Conservation (phyloP, 2,329 filamentous ascomycete genomes). For the Colletotrichum ledebouriae region DNA sequence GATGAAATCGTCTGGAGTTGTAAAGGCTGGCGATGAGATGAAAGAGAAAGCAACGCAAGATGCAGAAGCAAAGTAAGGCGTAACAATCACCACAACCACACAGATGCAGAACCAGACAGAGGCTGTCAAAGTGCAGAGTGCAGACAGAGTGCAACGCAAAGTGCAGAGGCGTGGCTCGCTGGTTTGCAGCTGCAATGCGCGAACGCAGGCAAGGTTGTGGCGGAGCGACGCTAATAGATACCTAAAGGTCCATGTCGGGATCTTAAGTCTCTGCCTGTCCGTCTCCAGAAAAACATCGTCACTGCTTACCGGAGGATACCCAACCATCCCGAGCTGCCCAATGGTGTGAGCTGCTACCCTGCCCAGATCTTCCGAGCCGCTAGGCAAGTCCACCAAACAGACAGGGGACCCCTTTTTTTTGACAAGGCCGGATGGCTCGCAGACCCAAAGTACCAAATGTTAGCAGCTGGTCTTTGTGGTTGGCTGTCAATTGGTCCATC, state of each 20-base stretch:
- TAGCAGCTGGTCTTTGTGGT: background rate
- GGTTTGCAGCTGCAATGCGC: constrained; percentile 16
- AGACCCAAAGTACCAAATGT: constrained; percentile 1
- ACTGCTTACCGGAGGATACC: constrained; percentile 35
- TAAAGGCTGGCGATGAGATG: constrained; percentile 38
- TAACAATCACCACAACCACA: background rate
- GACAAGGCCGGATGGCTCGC: constrained; percentile 7
- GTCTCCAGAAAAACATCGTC: constrained; percentile 25
- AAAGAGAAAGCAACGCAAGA: constrained; percentile 23
- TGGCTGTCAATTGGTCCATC: background rate
- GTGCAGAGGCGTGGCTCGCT: constrained; percentile 22
- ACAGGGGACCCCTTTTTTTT: constrained; percentile 34
- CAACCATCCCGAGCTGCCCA: constrained; percentile 14
- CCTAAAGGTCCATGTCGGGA: constrained; percentile 24
- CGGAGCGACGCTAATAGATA: constrained; percentile 35
- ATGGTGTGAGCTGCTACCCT: constrained; percentile 19
- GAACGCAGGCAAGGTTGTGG: constrained; percentile 34
- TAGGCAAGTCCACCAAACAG: constrained; percentile 11
- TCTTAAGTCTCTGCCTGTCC: constrained; percentile 37
- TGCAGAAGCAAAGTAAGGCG: constrained; percentile 12
- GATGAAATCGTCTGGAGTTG: constrained; percentile 37
- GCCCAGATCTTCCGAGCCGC: constrained; percentile 27
- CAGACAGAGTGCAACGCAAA: background rate
- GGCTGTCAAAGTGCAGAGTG: constrained; percentile 2
- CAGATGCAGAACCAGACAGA: too few relatives aligned